These are phyloP conservation scores for Fusarium lateritium DNA, from an alignment of 2,329 filamentous ascomycete genomes.

Conservation along the genomic window DNA sequence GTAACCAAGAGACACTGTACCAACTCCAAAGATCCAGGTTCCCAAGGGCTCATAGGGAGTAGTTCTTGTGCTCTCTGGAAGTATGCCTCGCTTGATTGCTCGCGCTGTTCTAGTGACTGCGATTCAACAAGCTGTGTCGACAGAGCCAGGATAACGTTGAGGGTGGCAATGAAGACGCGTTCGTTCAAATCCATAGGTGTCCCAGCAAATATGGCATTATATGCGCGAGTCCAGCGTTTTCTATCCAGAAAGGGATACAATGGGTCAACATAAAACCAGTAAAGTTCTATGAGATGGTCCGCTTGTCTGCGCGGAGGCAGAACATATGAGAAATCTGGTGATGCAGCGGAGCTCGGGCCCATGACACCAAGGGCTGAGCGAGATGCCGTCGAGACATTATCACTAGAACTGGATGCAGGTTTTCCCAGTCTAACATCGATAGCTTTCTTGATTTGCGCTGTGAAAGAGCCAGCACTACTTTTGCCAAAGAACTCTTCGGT, in stretches of 20 bases:
- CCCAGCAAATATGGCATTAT: constrained; percentile 59
- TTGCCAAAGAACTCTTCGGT: constrained; percentile 63
- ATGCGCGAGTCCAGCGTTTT: constrained; percentile 55
- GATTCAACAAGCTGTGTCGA: constrained; percentile 61
- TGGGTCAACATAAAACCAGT: constrained; percentile 63
- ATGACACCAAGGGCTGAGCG: neutral
- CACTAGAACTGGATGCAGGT: constrained; percentile 1
- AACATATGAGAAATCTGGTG: constrained; percentile 55
- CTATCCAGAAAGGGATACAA: constrained; percentile 63
- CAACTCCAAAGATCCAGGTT: constrained; percentile 59
- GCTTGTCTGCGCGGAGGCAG: constrained; percentile 62
- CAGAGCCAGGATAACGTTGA: constrained; percentile 64
- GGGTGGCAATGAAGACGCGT: constrained; percentile 59
- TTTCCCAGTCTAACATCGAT: constrained; percentile 54
- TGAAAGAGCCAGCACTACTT: constrained; percentile 63
- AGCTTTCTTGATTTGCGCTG: constrained; percentile 61
- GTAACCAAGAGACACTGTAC: constrained; percentile 64
- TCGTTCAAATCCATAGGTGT: constrained; percentile 56
- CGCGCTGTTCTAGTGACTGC: constrained; percentile 56
- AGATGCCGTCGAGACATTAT: neutral
- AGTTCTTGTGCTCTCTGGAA: constrained; percentile 60
- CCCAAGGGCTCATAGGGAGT: constrained; percentile 60
- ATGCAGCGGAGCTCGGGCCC: constrained; percentile 24
- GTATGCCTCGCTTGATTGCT: constrained; percentile 58
- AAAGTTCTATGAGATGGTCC: constrained; percentile 61